Evolutionary conservation across 2,329 filamentous ascomycete genomes (phyloP).

Genomic region (Ilyonectria destructans): DNA sequence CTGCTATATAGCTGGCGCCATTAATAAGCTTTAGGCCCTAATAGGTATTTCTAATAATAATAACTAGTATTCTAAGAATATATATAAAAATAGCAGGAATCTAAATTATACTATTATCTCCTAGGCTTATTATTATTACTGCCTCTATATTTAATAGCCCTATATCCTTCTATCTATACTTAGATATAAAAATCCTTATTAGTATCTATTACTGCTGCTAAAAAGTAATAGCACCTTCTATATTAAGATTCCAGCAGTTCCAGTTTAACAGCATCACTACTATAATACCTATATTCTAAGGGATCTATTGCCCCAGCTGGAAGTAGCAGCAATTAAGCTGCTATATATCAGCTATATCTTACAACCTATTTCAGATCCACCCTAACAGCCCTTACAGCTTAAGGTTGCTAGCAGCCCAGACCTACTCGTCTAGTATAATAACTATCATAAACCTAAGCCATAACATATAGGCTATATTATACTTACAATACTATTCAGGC

Average conservation of each 20-base stretch:
- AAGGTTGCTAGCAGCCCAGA: neutral
- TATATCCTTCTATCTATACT: neutral
- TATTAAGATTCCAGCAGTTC: neutral
- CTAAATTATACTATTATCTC: neutral
- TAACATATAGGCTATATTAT: conserved; percentile 24
- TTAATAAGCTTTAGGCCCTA: neutral
- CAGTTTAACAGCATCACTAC: too few species aligned
- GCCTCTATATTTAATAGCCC: neutral
- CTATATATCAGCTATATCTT: neutral
- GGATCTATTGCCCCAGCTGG: too few species aligned
- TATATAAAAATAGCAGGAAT: neutral
- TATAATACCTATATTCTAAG: too few species aligned
- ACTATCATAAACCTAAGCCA: conserved; percentile 24
- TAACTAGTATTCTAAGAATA: neutral
- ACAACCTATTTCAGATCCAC: neutral
- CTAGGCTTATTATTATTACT: neutral
- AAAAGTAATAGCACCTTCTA: neutral
- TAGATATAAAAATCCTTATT: neutral
- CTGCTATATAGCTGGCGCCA: neutral
- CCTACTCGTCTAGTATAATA: conserved; percentile 22
- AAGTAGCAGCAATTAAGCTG: neutral
- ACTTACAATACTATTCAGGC: conserved; percentile 13
- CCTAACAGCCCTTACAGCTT: neutral
- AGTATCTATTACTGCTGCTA: neutral
- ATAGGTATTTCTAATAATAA: neutral